Base-by-base conservation (phyloP, 2,329 filamentous ascomycete species). In the Alternaria rosae region DNA sequence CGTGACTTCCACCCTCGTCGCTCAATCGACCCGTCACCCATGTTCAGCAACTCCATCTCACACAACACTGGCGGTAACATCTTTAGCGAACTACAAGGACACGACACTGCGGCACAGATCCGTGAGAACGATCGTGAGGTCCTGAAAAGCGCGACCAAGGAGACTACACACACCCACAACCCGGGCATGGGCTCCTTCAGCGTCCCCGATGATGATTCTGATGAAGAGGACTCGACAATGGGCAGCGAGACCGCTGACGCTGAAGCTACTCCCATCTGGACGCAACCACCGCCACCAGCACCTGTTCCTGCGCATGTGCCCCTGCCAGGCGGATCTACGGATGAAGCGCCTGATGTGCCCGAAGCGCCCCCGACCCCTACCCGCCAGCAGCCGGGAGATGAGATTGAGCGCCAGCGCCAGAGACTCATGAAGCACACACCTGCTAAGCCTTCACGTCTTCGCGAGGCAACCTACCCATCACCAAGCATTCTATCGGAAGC, bases 291-390 rank as follows among this genome's bases (percentile, higher is more conserved):
- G 12, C 78, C 76, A 8, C 76, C 77, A 3, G 68, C 77, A 23
- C 77, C 78, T 10, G 73, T 71, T 10, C 76, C 77, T 11, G 70
- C 76, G 13, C 76, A 79, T 56, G 73, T 73, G 12, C 70, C 73
- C 3, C 65, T 79, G 17, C 76, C 76, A 28, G 63, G 62, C 41
- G 62, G 60, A 21, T 30, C 65, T 30, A 25, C 51, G 23, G 28
- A 25, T 26, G 65, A 66, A 12, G 20, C 58, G n/a, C 21, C 48
- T 30, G 20, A 26, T 38, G 28, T 51, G 13, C 10, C 45, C 28
- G 52, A 54, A 32, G 20, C 35, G 6, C 54, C 63, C 15, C 23
- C 61, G 2, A 54, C 54, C 26, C 32, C 64, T 20, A 42, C 61
- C 10, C 15, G 62, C 17, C 52, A 66, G 32, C 60, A 69, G 59